A percentile compares a stretch with the other conserved stretches of the same genome.
These are phyloP conservation scores for Musa beccarii DNA, from an alignment of 176 grass and related monocot species.

Conservation along the genomic window DNA sequence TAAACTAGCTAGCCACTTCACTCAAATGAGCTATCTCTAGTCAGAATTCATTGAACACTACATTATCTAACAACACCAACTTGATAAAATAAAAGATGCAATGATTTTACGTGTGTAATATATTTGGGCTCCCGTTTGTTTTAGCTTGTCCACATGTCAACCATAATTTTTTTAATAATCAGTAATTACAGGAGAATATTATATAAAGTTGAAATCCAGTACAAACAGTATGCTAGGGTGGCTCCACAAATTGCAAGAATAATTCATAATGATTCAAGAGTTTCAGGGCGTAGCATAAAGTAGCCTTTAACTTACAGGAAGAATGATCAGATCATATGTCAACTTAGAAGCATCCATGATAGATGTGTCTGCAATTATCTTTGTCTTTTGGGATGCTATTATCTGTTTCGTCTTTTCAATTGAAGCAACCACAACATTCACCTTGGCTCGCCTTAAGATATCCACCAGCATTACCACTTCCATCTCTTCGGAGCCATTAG, in stretches of 20 bases:
- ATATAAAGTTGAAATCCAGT: too few species aligned
- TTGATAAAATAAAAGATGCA: too few species aligned
- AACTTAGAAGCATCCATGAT: slow-evolving; percentile 52
- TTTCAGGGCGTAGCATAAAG: background rate
- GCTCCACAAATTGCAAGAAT: background rate
- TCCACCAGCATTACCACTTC: slow-evolving; percentile 65
- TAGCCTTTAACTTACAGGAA: slow-evolving; percentile 56
- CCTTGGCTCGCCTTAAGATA: slow-evolving; percentile 75
- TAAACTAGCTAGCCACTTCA: too few species aligned
- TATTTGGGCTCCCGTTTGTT: too few species aligned
- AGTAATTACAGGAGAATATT: too few species aligned
- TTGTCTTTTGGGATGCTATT: slow-evolving; percentile 56
- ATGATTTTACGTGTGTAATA: too few species aligned
- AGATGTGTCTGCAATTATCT: slow-evolving; percentile 63
- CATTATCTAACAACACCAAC: too few species aligned
- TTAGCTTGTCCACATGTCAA: too few species aligned
- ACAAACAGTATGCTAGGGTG: background rate
- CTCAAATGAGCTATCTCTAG: background rate
- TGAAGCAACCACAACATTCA: slow-evolving; percentile 80
- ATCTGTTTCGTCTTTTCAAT: slow-evolving; percentile 52
- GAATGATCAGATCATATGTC: slow-evolving; percentile 83
- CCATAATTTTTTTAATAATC: too few species aligned
- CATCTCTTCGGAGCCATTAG: slow-evolving; percentile 91
- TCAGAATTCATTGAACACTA: background rate
- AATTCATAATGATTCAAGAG: background rate